Evolutionary conservation across 164 flowering plant species (phyloP).

Genomic region (Chimonanthus salicifolius): DNA sequence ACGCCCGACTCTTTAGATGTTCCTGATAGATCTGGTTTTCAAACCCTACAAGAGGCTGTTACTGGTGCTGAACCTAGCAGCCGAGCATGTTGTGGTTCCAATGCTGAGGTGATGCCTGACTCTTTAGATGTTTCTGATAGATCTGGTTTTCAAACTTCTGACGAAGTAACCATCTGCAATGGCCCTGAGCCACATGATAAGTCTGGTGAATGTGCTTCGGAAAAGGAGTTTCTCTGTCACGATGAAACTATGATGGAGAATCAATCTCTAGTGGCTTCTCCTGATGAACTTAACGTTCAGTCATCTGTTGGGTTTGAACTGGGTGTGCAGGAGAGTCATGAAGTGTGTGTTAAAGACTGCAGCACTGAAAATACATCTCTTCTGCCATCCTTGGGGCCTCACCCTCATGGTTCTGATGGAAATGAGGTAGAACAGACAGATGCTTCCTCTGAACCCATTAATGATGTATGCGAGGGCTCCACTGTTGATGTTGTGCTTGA

Average conservation of each 20-base stretch:
- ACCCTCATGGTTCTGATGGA: not conserved
- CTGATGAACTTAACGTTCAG: not conserved
- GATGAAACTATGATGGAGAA: not conserved
- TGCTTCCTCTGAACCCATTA: not conserved
- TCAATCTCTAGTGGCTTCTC: not conserved
- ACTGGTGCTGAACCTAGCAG: not conserved
- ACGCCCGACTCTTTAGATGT: not conserved
- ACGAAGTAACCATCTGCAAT: not conserved
- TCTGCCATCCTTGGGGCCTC: not conserved
- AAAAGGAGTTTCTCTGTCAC: not conserved
- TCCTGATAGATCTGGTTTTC: not conserved
- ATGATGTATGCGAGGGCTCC: not conserved
- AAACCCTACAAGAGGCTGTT: not conserved
- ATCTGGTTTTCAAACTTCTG: conserved; percentile 10
- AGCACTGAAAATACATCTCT: not conserved
- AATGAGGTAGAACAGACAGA: not conserved
- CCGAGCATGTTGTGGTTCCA: not conserved
- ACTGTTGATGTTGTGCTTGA: not conserved
- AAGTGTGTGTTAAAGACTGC: not conserved
- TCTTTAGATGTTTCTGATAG: not conserved
- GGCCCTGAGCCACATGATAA: not conserved
- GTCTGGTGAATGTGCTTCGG: not conserved
- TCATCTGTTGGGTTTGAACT: not conserved
- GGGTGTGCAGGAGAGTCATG: not conserved
- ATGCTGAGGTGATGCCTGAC: not conserved